These are phyloP conservation scores for Colletotrichum phormii DNA, from an alignment of 2,329 filamentous ascomycete species.

Conservation along the genomic window DNA sequence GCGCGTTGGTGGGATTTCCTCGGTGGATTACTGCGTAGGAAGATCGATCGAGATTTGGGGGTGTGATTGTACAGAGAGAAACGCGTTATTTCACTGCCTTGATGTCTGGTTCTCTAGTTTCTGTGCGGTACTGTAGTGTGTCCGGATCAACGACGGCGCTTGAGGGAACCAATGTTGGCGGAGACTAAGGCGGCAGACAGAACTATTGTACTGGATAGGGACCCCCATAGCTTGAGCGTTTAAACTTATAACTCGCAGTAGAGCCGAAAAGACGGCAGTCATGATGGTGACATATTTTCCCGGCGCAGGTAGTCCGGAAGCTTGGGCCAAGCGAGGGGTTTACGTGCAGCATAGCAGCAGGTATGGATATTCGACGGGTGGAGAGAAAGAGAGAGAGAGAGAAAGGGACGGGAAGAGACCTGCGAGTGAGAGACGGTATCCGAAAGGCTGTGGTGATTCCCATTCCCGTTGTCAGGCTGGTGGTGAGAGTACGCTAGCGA, in stretches of 20 bases:
- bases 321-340: neutral
- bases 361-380: neutral
- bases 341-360: neutral
- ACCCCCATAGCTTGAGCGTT: neutral
- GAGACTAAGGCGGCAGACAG: neutral
- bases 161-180: neutral
- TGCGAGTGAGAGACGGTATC: neutral
- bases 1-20: slow-evolving; percentile 15
- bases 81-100: neutral
- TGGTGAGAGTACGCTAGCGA: slow-evolving; percentile 28
- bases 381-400: neutral
- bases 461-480: slow-evolving; percentile 20
- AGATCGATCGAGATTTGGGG: slow-evolving; percentile 18
- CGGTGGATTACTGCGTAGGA: neutral
- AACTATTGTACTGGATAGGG: neutral
- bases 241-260: neutral
- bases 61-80: neutral
- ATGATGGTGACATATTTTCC: slow-evolving; percentile 6
- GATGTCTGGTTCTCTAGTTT: neutral
- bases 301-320: neutral
- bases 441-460: slow-evolving; percentile 1
- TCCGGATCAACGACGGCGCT: neutral
- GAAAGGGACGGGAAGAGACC: neutral
- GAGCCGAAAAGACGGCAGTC: neutral
- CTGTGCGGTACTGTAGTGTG: neutral